These are phyloP conservation scores for Vaccinium myrtillus DNA, from an alignment of 148 eudicot species.

Conservation along the genomic window DNA sequence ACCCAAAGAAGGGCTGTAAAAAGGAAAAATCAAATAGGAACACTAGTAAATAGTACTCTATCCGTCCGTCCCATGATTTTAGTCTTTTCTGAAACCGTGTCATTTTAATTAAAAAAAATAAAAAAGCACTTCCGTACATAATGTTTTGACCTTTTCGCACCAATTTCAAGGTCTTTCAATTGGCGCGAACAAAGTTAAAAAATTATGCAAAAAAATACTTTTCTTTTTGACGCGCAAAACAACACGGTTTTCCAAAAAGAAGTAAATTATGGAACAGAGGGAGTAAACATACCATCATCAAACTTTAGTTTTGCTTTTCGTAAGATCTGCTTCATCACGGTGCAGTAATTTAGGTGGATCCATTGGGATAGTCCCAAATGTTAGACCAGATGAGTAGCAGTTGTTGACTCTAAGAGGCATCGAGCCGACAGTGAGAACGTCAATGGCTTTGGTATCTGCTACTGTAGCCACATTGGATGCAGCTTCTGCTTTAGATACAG, in stretches of 20 bases:
- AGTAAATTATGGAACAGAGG: not conserved
- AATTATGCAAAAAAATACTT: not conserved
- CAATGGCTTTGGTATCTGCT: constrained; percentile 19
- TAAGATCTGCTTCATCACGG: constrained; percentile 28
- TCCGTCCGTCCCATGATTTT: constrained; percentile 15
- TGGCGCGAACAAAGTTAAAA: not conserved
- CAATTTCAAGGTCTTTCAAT: not conserved
- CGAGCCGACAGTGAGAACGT: constrained; percentile 38
- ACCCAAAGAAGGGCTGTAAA: not conserved
- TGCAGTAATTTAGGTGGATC: constrained; percentile 58
- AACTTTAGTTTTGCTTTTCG: constrained; percentile 19
- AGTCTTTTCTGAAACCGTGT: not conserved
- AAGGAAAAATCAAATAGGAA: not conserved
- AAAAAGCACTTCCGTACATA: not conserved
- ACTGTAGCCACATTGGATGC: constrained; percentile 2
- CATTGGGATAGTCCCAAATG: constrained; percentile 72
- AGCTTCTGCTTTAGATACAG: constrained; percentile 19
- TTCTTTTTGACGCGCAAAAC: not conserved
- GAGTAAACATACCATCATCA: not conserved
- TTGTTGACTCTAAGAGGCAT: constrained; percentile 56
- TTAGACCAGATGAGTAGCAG: constrained; percentile 46
- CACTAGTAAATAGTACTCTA: not conserved
- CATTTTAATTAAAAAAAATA: not conserved
- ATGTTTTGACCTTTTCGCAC: not conserved
- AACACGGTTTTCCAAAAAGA: not conserved